phyloP scores from a whole-genome alignment of 495 filamentous ascomycete species.

The Pseudomonodictys pantanalensis region DNA sequence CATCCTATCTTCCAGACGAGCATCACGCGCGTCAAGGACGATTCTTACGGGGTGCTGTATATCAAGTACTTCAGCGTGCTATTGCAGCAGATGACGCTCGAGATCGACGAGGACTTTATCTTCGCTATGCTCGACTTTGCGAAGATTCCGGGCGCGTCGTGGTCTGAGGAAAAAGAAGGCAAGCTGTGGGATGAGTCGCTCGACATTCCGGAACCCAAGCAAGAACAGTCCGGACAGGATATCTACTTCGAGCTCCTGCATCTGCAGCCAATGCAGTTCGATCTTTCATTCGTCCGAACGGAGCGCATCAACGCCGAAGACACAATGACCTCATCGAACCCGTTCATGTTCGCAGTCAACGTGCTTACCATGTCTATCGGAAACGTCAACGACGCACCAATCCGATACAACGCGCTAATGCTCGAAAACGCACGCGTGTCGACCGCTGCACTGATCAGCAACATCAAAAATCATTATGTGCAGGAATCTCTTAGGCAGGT shows the following conservation, averaged over 20 bases:
- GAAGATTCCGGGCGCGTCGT: slow-evolving; percentile 90
- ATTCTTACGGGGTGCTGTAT: slow-evolving; percentile 95
- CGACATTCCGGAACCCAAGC: slow-evolving; percentile 87
- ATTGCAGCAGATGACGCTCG: slow-evolving; percentile 95
- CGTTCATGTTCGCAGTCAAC: slow-evolving; percentile 96
- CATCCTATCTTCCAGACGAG: slow-evolving; percentile 91
- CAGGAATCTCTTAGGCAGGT: slow-evolving; percentile 94
- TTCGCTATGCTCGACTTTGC: slow-evolving; percentile 93
- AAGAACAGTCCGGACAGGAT: slow-evolving; percentile 78
- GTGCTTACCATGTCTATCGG: slow-evolving; percentile 98
- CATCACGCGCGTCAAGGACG: slow-evolving; percentile 93
- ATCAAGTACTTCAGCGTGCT: slow-evolving; percentile 96
- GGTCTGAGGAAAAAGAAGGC: slow-evolving; percentile 78
- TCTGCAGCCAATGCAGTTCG: slow-evolving; percentile 95
- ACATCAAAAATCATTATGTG: slow-evolving; percentile 88
- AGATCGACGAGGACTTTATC: slow-evolving; percentile 97
- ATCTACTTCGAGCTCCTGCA: slow-evolving; percentile 97
- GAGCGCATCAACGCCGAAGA: slow-evolving; percentile 96
- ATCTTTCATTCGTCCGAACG: slow-evolving; percentile 94
- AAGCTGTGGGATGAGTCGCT: slow-evolving; percentile 84
- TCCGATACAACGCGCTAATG: slow-evolving; percentile 88
- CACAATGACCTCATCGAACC: slow-evolving; percentile 80
- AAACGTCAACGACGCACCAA: slow-evolving; percentile 95
- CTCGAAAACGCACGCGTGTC: slow-evolving; percentile 94
- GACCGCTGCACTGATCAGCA: slow-evolving; percentile 73